Evolutionary conservation across 1,284 basidiomycete species (phyloP), one percentile per base, ranked within the genome.

Genomic region (Trametes sp.): DNA sequence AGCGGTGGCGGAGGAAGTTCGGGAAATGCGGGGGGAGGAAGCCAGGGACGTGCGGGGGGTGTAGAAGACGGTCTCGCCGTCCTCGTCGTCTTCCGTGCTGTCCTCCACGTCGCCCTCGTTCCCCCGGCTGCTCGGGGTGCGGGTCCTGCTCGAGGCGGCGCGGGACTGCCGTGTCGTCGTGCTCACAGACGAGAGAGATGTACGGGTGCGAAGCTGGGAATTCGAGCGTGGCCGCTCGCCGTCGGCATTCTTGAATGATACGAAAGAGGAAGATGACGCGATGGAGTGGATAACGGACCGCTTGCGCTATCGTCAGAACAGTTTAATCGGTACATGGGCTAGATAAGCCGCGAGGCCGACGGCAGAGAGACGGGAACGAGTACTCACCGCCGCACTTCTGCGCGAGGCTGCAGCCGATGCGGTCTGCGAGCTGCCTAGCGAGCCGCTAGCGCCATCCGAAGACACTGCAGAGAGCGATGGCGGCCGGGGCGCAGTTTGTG

Each of bases 31-130:
- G 19, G 85, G 82, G 16, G 83, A 82, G 8, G 81, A 76, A 62
- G 78, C 77, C 23, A 84, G 78, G 4, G 85, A 75, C 19, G 76
- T 73, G 49, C 72, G 68, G 14, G 78, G 78, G 33, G 78, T 87
- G 67, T 83, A 86, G 72, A 84, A 87, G 19, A 81, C 71, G 63
- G 84, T 78, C 57, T 77, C 75, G 59, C 75, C 76, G 64, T 75
- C 45, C 24, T 46, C 76, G 29, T 78, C 79, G 63, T 77, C 76
- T 60, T 75, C 76, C 62, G 76, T 76, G 64, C 72, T 73, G 55
- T 68, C 64, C 54, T 68, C 69, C 19, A 48, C 59, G 62, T 75
- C 74, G 42, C 73, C 73, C 54, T 75, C 74, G 64, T 74, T 69
- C 41, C 67, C 68, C 19, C 45, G 56, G 57, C 61, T 68, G 61